These are phyloP conservation scores for Aspergillus sp. DNA, from an alignment of 2,329 filamentous ascomycete genomes.

Conservation along the genomic window DNA sequence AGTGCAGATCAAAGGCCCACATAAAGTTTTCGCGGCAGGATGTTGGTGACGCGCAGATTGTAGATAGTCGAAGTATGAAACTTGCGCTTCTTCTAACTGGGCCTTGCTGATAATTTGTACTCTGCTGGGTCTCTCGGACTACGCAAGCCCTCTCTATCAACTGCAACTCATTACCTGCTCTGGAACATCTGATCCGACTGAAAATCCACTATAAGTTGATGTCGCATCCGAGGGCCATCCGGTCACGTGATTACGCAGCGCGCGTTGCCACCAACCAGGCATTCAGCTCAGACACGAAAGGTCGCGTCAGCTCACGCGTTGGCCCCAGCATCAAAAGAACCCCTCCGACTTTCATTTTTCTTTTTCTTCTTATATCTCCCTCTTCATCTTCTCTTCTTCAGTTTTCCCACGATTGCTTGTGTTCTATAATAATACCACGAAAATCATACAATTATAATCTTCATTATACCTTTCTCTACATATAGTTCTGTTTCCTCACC, in stretches of 20 bases:
- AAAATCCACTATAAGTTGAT: too few relatives aligned
- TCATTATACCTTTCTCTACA: constrained; percentile 15
- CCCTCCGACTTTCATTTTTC: constrained; percentile 21
- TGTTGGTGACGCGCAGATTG: too few relatives aligned
- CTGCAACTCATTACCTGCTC: too few relatives aligned
- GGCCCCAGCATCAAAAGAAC: constrained; percentile 17
- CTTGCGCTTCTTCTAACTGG: too few relatives aligned
- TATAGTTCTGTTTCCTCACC: constrained; percentile 9
- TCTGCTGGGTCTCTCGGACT: too few relatives aligned
- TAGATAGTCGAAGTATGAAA: too few relatives aligned
- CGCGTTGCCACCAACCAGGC: constrained; percentile 13
- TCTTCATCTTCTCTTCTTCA: constrained; percentile 11
- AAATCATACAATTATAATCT: not conserved
- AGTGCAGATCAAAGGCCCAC: not conserved
- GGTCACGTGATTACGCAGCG: constrained; percentile 17
- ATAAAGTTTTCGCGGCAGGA: not conserved
- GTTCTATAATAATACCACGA: constrained; percentile 3
- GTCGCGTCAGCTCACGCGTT: constrained; percentile 28
- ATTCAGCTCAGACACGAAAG: constrained; percentile 29
- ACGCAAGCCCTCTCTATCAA: too few relatives aligned
- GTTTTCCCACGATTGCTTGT: constrained; percentile 6
- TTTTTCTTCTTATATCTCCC: constrained; percentile 12
- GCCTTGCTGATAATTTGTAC: too few relatives aligned
- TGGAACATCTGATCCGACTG: too few relatives aligned
- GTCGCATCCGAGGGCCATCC: not conserved